Base-by-base conservation (phyloP, 148 eudicot genomes). In the Simmondsia chinensis region DNA sequence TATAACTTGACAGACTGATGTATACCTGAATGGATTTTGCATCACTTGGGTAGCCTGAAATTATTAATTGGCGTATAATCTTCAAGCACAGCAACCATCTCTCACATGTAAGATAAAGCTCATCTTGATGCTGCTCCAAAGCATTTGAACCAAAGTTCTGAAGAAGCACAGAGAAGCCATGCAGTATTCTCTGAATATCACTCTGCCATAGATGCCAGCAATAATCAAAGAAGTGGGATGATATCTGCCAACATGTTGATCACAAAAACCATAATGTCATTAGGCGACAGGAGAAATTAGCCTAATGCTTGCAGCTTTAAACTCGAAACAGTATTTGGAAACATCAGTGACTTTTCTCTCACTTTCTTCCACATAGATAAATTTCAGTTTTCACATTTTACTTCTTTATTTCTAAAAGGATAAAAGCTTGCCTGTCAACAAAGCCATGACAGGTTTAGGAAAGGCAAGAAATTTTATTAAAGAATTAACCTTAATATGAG, bases 191-290 rank as follows among this genome's bases (percentile, higher is more conserved):
- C 57, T 77, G 83, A 59, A 80, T 55, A 56, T 93, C 96, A 65
- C 69, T 77, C 77, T 86, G 95, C 94, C 99, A 82, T 36, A 93
- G 89, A 65, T 73, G 83, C 99, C 99, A 93, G 73, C 94, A 61
- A 63, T 82, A 93, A 53, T 93, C 89, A 55, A 93, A 93, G 66
- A 93, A 82, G 44, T 86, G 94, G 54, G 96, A 70, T 24, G 94
- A 73, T 77, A 93, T 93, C 99, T 93, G 96, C 70, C 71, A 70
- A 61, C 29, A 52, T n/a, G n/a, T n/a, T n/a, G 56, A 58, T 29
- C 53, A 59, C 37, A 36, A 52, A 29, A 22, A 40, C 53, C 17
- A 39, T 39, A 12, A 52, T 15, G 36, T 8, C n/a, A 55, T 29
- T 13, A 60, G 49, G 46, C 52, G 20, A 28, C 4, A 27, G 9